Base-by-base conservation (phyloP, 2,329 filamentous ascomycete species). In the Paraconiothyrium brasiliense region DNA sequence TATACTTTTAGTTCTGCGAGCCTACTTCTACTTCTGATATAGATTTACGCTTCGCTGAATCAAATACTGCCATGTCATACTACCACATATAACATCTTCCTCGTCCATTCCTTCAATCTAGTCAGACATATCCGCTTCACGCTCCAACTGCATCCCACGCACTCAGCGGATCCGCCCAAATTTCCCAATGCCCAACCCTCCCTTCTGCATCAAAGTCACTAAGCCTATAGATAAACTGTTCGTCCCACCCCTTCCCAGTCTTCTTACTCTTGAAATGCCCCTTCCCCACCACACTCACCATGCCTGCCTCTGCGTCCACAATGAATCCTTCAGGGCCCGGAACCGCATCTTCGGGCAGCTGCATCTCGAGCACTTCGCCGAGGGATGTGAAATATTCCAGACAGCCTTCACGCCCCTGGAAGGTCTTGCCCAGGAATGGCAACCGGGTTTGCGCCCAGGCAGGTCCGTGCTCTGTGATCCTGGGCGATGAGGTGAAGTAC, bases 91-190 rank as follows among this genome's bases (percentile, higher is more conserved):
- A 13, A 30, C 39, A 44, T 14, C 20, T 8, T 6, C 14, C 20
- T 0, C 13, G 44, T 11, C 41, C n/a, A 16, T 30, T n/a, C 39
- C n/a, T 3, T n/a, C n/a, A 16, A 16, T 41, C 13, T n/a, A 7
- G 39, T 16, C 14, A n/a, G 14, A 8, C 9, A n/a, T 41, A 4
- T 7, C 9, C 39, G 39, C 39, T n/a, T 41, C 39, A 41, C 39
- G 66, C 71, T 14, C 66, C 72, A 63, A 75, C 78, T 59, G 79
- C 80, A 30, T 74, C 71, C 79, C 78, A 81, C 37, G 80, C 80
- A 62, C 77, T 80, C 59, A 81, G 64, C 13, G 78, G 78, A 73
- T 82, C 80, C 14, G 78, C 79, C 79, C 80, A 82, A 54, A 82
- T 79, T 67, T 82, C 79, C 78, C 79, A 81, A 65, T 77, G 72